Base-by-base conservation (phyloP, 805 yeast genomes). In the Candida krabiensis region DNA sequence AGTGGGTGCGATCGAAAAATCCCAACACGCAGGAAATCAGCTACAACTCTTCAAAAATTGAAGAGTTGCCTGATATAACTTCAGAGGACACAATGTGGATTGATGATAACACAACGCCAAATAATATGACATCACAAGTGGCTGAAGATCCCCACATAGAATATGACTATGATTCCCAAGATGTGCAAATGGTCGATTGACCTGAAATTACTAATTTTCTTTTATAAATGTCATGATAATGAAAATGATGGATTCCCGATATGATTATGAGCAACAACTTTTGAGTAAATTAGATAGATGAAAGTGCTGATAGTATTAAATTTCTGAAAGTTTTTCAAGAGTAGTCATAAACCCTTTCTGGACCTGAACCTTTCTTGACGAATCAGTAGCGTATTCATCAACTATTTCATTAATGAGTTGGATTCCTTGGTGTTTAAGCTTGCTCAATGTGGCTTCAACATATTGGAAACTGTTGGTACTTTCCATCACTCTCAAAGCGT, bases 401-500 rank as follows among this genome's bases (percentile, higher is more conserved):
- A 45, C 45, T 17, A 57, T 34, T 18, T 36, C 41, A 5, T 41
- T 42, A 16, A 65, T 52, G 14, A 62, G 34, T 9, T 31, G 42
- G 0, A 38, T 28, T 5, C 66, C 67, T 32, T 48, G 40, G 2
- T 22, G 17, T 22, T 48, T 43, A 36, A 68, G 58, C 7, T 45
- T 49, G 2, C 28, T 35, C 13, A 73, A 46, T 4, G 61, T 53
- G n/a, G 49, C 37, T 21, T 46, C 44, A 19, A 70, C 58, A 44
- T 75, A 71, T 9, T 61, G 60, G 31, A 77, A 68, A 36, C 74
- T 67, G 6, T 58, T 52, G 1, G 75, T 58, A 5, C 44, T 48
- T 28, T 64, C 59, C 63, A 83, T 60, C 38, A 71, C 67, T 9
- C 60, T 57, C 12, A 83, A 59, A 1, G 83, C 82, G 31, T 70